Evolutionary conservation across 83 land plant species (phyloP), one percentile per base, ranked within the genome.

Genomic region (Diphasiastrum complanatum): DNA sequence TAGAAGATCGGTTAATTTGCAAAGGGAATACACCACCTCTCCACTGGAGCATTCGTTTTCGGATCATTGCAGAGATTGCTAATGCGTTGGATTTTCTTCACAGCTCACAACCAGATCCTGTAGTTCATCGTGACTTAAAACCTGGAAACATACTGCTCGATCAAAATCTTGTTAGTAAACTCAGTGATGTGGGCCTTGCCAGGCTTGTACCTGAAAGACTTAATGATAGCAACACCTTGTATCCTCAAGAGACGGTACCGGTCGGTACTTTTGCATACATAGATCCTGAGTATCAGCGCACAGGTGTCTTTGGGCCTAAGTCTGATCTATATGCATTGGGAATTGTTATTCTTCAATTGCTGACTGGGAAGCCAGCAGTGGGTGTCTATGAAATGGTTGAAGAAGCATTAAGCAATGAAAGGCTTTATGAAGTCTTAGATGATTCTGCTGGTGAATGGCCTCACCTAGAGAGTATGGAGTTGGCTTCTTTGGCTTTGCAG

Each of bases 321-420:
- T 75, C 81, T 6, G 89, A 81, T 74, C 71, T 78, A 23, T 85
- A 81, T 74, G 80, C 85, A 23, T 64, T 76, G 38, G 89, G 89
- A 4, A 71, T 85, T 34, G 72, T 81, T n/a, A 61, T 85, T 29
- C 46, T 85, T 48, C 89, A 81, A 65, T 51, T 85, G 50, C 59
- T 85, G 31, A 81, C 89, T 8, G 85, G 71, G 52, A 75, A 63
- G 48, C 75, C 73, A 52, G 72, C 85, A 0, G 65, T 79, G 49
- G 83, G 63, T 25, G 45, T 81, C 2, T 49, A 80, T 10, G 56
- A 76, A 23, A 11, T 47, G 38, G 85, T 81, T 37, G 85, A 81
- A 48, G 64, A 43, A 8, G 89, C 85, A 2, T 30, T 85, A 27
- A 66, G 68, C 19, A 37, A 67, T 3, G 69, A 40, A 1, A 18